Base-by-base conservation (phyloP, 2,329 filamentous ascomycete species). In the Harringtonia lauricola region DNA sequence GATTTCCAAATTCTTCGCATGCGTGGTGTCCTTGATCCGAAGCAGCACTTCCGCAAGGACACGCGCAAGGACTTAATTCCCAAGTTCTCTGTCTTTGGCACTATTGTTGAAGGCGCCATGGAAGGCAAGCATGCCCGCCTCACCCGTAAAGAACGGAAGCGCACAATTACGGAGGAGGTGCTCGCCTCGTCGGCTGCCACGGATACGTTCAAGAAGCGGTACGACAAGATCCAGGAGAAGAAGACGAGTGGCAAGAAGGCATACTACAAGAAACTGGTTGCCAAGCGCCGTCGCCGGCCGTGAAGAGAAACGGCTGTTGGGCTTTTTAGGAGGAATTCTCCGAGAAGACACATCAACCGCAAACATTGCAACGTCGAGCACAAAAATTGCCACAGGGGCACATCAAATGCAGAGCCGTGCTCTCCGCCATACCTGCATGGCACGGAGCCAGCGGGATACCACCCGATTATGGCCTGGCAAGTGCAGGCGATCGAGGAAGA, bases 41-140 rank as follows among this genome's bases (percentile, higher is more conserved):
- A 96, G 59, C 74, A 84, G 40, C 84, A 90, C 56, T 94, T 94
- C 70, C 94, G 90, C 61, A 96, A 95, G 62, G 81, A 90, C 41
- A 75, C 67, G 41, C 73, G 78, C 44, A 88, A 83, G 58, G 71
- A 75, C 46, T 69, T 77, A 48, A 65, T 83, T 1, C 92, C 92
- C 1, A 79, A 87, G 48, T 96, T 84, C 59, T 94, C 85, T 18
- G 86, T 94, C 55, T 78, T 95, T 24, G 92, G 90, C 45, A 90
- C 86, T 7, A 78, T 98, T 47, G 75, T 95, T 44, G 83, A 94
- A 56, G 89, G 89, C 1, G 81, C 88, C 2, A 89, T 87, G 1
- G 90, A 96, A 57, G 95, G 82, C 64, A 87, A 81, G 67, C 89
- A 75, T 57, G 76, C 79, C 18, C 79, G 90, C 44, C 71, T 96